Evolutionary conservation across 495 filamentous ascomycete genomes (phyloP), one percentile per base, ranked within the genome.

Genomic region (Penicillium malachiteum): DNA sequence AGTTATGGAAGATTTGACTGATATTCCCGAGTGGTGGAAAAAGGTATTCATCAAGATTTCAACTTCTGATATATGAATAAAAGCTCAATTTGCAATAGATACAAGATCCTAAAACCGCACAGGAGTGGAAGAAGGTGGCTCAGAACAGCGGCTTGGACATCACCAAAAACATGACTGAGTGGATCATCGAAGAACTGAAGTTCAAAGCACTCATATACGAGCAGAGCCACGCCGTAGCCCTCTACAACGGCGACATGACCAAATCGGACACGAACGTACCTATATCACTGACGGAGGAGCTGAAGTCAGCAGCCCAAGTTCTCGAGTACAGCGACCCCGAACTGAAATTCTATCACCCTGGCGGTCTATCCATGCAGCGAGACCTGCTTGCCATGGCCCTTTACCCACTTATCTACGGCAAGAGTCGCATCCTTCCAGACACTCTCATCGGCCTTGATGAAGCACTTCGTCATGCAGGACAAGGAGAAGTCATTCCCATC

Each of bases 21-120:
- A 84, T 58, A 79, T 79, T 52, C 68, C 70, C 7, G 68, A 74
- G 18, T 85, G 79, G 83, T 71, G 80, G 49, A 61, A 65, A 13
- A 81, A 85, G 58, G 75, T 85, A 52, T n/a, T 11, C 41, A 35
- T 35, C 31, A 7, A 48, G 26, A 12, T 18, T 14, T 41, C 7
- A 6, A 26, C 9, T 12, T 31, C 37, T 18, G 4, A 26, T 26
- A 26, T 26, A 30, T 1, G 10, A 3, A n/a, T 21, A 14, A 12
- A 30, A 10, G 11, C 7, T 26, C 2, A 34, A 11, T 21, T 35
- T 0, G 9, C 4, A 30, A 42, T 52, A 73, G 70, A 51, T 73
- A 21, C 76, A 78, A 38, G 73, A 84, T 50, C 67, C 79, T 0
- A 53, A 51, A 11, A 60, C 69, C 40, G 58, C 69, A 6, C 59